phyloP scores from a whole-genome alignment of 2,329 filamentous ascomycete genomes.

The Rhinocladiella mackenziei region DNA sequence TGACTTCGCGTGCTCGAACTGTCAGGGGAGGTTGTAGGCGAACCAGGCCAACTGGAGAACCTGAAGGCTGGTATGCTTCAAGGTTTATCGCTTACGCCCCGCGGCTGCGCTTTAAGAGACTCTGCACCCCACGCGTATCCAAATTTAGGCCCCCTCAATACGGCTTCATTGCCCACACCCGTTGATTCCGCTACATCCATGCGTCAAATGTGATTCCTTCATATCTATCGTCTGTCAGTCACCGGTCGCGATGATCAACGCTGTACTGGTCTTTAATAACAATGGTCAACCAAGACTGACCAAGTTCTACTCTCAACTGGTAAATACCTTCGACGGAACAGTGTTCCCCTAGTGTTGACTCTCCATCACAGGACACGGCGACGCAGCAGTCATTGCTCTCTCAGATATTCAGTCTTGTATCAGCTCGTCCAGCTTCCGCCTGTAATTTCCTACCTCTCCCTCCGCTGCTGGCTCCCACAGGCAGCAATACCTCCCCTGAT shows the following conservation, averaged over 20 bases:
- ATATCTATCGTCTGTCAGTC: too few species aligned
- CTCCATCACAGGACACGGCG: conserved; percentile 70
- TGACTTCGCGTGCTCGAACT: too few species aligned
- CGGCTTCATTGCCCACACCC: too few species aligned
- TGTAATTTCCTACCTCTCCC: conserved; percentile 92
- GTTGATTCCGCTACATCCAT: too few species aligned
- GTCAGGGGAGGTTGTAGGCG: too few species aligned
- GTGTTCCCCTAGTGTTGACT: conserved; percentile 5
- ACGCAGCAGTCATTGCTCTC: conserved; percentile 95
- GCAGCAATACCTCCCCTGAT: conserved; percentile 54
- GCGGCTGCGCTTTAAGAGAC: too few species aligned
- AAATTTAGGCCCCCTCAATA: too few species aligned
- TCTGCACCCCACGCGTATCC: too few species aligned
- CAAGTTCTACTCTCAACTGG: conserved; percentile 97
- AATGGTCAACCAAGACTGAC: conserved; percentile 93
- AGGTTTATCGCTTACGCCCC: too few species aligned
- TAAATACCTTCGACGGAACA: conserved; percentile 39
- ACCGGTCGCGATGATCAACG: conserved; percentile 77
- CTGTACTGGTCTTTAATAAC: conserved; percentile 97
- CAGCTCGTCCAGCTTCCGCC: conserved; percentile 81
- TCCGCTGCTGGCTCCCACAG: conserved; percentile 57
- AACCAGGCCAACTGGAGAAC: too few species aligned
- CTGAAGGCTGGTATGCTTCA: too few species aligned
- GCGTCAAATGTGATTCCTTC: too few species aligned
- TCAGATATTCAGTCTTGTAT: conserved; percentile 94